Percentiles rank a stretch among this genome's conserved stretches.
Conservation (phyloP, 495 filamentous ascomycete species). For the Trichoderma reesei region DNA sequence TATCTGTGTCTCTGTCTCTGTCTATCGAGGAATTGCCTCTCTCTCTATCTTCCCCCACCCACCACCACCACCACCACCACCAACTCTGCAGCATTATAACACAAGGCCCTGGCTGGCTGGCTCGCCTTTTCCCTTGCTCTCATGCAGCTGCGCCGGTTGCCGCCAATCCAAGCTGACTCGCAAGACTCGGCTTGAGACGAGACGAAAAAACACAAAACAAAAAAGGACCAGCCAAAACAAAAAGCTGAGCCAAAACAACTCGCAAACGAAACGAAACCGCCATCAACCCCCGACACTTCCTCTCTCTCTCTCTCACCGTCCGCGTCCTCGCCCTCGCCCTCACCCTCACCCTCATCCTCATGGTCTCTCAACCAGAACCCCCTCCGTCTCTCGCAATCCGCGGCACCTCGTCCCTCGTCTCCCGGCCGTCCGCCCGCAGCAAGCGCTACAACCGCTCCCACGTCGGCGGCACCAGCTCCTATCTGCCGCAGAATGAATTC, state of each 20-base stretch:
- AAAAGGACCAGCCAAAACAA: too few relatives aligned
- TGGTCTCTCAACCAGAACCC: constrained; percentile 68
- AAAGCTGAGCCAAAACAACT: not conserved
- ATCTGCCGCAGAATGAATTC: constrained; percentile 69
- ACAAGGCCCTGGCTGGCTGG: not conserved
- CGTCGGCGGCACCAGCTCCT: constrained; percentile 49
- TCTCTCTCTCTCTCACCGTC: not conserved
- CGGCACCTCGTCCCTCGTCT: constrained; percentile 48
- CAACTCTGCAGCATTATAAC: too few relatives aligned
- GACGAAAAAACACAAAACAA: too few relatives aligned
- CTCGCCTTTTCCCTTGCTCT: not conserved
- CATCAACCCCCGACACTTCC: not conserved
- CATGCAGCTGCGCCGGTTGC: not conserved
- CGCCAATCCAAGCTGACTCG: not conserved
- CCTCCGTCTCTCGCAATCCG: constrained; percentile 42
- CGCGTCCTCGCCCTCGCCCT: too few relatives aligned
- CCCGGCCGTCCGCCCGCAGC: constrained; percentile 40
- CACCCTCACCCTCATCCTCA: constrained; percentile 32
- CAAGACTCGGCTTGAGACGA: too few relatives aligned
- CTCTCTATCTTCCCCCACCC: too few relatives aligned
- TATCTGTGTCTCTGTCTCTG: too few relatives aligned
- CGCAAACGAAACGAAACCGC: not conserved
- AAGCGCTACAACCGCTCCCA: constrained; percentile 71
- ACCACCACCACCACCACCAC: not conserved
- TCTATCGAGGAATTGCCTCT: too few relatives aligned